Conservation (phyloP, 2,329 filamentous ascomycete species). For the Raffaelea ambrosiae region DNA sequence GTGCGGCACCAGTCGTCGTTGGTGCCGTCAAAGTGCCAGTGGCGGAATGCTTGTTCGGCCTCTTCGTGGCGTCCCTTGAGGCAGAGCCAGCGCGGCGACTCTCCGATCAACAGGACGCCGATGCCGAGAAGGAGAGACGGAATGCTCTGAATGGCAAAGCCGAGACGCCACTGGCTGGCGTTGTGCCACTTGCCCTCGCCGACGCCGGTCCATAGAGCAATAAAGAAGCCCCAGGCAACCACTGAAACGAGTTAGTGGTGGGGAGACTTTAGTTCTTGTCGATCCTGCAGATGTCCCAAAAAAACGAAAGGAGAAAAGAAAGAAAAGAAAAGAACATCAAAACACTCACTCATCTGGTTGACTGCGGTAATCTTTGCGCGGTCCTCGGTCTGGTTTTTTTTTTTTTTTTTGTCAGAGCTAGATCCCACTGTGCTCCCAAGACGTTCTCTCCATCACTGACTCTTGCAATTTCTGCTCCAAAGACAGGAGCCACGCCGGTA, state of each 20-base stretch:
- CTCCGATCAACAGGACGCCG: background rate
- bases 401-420: background rate
- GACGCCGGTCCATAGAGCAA: background rate
- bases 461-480: slow-evolving; percentile 24
- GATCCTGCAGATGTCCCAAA: too few relatives aligned
- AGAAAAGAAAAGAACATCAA: too few relatives aligned
- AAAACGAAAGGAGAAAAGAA: too few relatives aligned
- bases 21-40: background rate
- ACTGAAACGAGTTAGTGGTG: background rate
- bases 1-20: background rate
- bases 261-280: background rate
- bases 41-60: background rate
- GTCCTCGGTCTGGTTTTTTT: background rate
- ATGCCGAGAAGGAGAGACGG: background rate
- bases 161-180: background rate
- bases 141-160: background rate
- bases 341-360: background rate
- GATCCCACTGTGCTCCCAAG: too few relatives aligned
- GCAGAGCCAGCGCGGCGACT: background rate
- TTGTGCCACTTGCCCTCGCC: background rate
- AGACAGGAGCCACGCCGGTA: background rate
- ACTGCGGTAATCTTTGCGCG: background rate
- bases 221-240: background rate
- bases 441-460: too few relatives aligned
- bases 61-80: background rate